These are phyloP conservation scores for Synchytrium microbalum DNA, from an alignment of 371 early-diverging fungal species.

Conservation along the genomic window DNA sequence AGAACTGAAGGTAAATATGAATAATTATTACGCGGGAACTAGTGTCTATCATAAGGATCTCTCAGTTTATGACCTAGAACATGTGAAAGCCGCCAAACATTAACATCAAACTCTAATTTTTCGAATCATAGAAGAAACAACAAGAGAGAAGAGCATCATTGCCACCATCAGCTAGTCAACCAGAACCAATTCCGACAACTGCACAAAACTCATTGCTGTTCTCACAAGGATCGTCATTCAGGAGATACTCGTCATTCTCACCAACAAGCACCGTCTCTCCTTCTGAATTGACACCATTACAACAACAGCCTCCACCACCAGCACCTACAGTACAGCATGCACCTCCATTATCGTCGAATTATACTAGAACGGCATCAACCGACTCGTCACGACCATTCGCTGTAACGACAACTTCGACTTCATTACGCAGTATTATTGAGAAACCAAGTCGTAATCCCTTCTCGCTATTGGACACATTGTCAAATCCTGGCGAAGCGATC, in stretches of 20 bases:
- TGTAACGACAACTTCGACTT: neutral
- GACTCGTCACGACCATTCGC: neutral
- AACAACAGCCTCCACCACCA: neutral
- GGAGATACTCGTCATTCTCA: neutral
- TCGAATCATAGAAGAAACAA: too few species aligned
- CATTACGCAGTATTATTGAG: too few species aligned
- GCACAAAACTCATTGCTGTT: neutral
- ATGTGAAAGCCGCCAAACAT: neutral
- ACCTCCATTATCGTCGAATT: neutral
- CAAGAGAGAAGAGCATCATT: neutral
- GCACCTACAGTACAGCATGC: neutral
- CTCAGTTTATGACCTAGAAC: neutral
- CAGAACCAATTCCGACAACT: neutral
- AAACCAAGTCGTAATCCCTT: neutral
- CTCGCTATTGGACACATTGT: neutral
- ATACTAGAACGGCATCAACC: neutral
- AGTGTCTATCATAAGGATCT: neutral
- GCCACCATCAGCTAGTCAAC: neutral
- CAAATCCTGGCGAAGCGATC: neutral
- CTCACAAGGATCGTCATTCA: neutral
- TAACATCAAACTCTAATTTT: neutral
- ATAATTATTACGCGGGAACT: neutral
- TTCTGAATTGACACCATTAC: neutral
- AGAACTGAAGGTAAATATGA: neutral
- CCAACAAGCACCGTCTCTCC: neutral